Evolutionary conservation across 1,284 basidiomycete species (phyloP), one percentile per base, ranked within the genome.

Genomic region (Trichosporon asahii): DNA sequence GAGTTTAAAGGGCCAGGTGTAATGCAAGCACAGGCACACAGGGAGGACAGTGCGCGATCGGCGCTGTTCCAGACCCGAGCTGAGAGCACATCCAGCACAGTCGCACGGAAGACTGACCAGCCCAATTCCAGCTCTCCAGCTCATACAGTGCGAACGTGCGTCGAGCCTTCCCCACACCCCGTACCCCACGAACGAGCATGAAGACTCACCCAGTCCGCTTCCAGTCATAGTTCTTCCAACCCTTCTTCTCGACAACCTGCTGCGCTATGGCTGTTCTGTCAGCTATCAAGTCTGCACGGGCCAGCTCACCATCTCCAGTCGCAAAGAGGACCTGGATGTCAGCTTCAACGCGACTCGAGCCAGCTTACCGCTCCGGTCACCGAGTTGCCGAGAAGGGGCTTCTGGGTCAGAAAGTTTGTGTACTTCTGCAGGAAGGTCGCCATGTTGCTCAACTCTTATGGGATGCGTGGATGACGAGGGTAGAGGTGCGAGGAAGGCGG

Each of bases 161-260:
- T 53, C 15, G 21, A n/a, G n/a, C n/a, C n/a, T n/a, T 21, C 21
- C 44, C 15, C 21, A 14, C 18, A 9, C 21, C 18, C 49, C 9
- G 21, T 9, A 2, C 21, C 49, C 9, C 7, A 9, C 18, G 3
- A 46, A 5, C 15, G 3, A 53, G 49, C 18, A 9, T 12, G 35
- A 37, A 25, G 18, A 77, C 82, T 71, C 68, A 85, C 84, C 74
- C 81, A 1, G 84, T 85, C n/a, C 84, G 75, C 44, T 78, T 76
- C 65, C 78, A 76, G 75, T 85, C 84, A 68, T 85, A 83, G 15
- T 83, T 73, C 21, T 68, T 73, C 61, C 44, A 55, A 0, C 84
- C 84, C 69, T 82, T 82, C 75, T 85, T 85, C 76, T 86, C 86
- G 60, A 86, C 81, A 2, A 76, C 74, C 73, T 86, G 86, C 73